These are phyloP conservation scores for Discostella stelligeroides DNA, from an alignment of 108 stramenopile species.

Conservation along the genomic window DNA sequence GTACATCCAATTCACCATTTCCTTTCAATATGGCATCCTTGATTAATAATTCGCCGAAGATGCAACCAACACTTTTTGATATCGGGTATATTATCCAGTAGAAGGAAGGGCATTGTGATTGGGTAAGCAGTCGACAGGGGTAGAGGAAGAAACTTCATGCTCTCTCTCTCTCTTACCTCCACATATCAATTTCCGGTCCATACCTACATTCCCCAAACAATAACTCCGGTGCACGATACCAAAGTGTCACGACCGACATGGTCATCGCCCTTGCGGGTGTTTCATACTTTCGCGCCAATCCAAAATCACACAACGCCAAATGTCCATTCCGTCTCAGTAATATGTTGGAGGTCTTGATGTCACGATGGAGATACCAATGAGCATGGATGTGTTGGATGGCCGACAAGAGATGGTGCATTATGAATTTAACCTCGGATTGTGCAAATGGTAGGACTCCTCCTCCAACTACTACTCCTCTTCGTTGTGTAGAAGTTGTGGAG, in stretches of 20 bases:
- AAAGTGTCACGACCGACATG: slow-evolving; percentile 89
- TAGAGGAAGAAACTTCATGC: neutral
- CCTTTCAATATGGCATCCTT: slow-evolving; percentile 92
- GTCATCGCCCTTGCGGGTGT: slow-evolving; percentile 72
- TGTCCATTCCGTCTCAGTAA: slow-evolving; percentile 76
- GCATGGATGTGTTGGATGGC: slow-evolving; percentile 82
- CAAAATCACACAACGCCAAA: slow-evolving; percentile 92
- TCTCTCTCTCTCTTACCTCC: slow-evolving; percentile 57
- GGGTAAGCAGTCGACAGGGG: neutral
- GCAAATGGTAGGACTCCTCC: neutral
- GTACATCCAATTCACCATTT: slow-evolving; percentile 86
- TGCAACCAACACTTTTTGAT: slow-evolving; percentile 83
- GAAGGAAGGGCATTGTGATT: neutral
- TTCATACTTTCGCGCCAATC: slow-evolving; percentile 86
- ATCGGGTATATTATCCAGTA: neutral
- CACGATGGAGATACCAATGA: slow-evolving; percentile 88
- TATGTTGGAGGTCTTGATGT: slow-evolving; percentile 93
- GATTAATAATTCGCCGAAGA: slow-evolving; percentile 94
- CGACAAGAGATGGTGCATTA: slow-evolving; percentile 49
- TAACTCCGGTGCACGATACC: slow-evolving; percentile 92
- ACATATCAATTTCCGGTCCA: slow-evolving; percentile 90
- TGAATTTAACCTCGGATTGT: slow-evolving; percentile 6
- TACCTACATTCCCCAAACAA: slow-evolving; percentile 85
- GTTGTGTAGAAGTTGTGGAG: too few species aligned
- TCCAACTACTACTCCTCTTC: neutral